phyloP scores from a whole-genome alignment of 768 basidiomycete species.

The Pleurotus salmoneostramineus region DNA sequence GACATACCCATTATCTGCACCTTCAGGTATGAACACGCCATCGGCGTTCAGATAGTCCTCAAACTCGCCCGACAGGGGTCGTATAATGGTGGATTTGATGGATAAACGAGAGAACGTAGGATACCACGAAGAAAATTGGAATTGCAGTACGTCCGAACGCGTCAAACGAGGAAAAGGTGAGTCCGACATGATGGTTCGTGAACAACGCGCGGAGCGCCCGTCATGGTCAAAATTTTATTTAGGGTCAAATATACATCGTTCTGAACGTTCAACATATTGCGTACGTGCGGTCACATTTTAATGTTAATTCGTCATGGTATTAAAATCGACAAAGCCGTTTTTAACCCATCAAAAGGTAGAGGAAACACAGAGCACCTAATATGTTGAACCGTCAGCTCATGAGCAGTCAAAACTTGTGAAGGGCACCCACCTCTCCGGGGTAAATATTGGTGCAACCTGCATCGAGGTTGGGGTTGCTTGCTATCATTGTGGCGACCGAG shows the following conservation, averaged over 20 bases:
- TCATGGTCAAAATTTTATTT: neutral
- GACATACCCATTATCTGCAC: conserved; percentile 73
- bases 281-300: neutral
- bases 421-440: conserved; percentile 45
- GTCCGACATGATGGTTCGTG: conserved; percentile 14
- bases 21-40: conserved; percentile 79
- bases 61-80: conserved; percentile 62
- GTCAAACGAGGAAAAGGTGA: conserved; percentile 51
- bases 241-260: neutral
- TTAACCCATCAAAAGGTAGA: neutral
- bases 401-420: neutral
- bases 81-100: conserved; percentile 73
- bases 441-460: conserved; percentile 50
- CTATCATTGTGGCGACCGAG: conserved; percentile 37
- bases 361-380: neutral
- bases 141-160: conserved; percentile 54
- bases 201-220: too few relatives aligned
- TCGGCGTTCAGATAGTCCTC: conserved; percentile 75
- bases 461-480: conserved; percentile 67
- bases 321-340: neutral
- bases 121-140: conserved; percentile 88
- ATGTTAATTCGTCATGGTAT: neutral
- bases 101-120: conserved; percentile 58
- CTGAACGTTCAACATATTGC: too few relatives aligned
- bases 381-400: neutral